These are phyloP conservation scores for Penicillium capsulatum DNA, from an alignment of 2,329 filamentous ascomycete species.

Conservation along the genomic window DNA sequence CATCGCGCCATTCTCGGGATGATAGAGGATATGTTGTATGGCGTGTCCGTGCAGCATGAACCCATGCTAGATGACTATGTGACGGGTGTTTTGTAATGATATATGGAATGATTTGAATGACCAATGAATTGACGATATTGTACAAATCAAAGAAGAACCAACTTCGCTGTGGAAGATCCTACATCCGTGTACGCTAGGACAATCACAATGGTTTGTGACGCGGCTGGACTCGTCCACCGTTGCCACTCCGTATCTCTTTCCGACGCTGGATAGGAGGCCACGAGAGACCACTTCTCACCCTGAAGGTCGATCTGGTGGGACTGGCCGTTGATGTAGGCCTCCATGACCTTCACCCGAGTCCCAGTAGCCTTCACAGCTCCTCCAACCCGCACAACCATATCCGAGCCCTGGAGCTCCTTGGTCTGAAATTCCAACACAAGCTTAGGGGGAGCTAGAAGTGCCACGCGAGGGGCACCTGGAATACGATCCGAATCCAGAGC, in stretches of 20 bases:
- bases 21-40: conserved; percentile 28
- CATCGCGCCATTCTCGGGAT: conserved; percentile 24
- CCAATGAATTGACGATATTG: too few relatives aligned
- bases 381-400: too few relatives aligned
- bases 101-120: too few relatives aligned
- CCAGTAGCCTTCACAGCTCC: too few relatives aligned
- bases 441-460: neutral
- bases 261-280: conserved; percentile 20
- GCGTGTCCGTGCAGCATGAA: conserved; percentile 8
- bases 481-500: conserved; percentile 22
- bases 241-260: conserved; percentile 24
- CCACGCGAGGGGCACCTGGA: neutral
- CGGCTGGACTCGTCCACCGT: conserved; percentile 25
- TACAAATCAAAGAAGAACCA: conserved; percentile 26
- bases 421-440: conserved; percentile 9
- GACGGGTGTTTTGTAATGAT: too few relatives aligned
- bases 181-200: conserved; percentile 14
- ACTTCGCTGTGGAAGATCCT: conserved; percentile 14
- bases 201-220: conserved; percentile 24
- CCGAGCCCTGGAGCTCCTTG: too few relatives aligned
- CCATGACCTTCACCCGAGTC: too few relatives aligned
- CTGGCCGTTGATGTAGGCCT: too few relatives aligned
- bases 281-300: too few relatives aligned
- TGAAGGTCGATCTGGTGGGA: too few relatives aligned
- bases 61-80: conserved; percentile 6